Evolutionary conservation across 2,329 filamentous ascomycete species (phyloP), one percentile per base, ranked within the genome.

Genomic region (Fusarium sacchari): DNA sequence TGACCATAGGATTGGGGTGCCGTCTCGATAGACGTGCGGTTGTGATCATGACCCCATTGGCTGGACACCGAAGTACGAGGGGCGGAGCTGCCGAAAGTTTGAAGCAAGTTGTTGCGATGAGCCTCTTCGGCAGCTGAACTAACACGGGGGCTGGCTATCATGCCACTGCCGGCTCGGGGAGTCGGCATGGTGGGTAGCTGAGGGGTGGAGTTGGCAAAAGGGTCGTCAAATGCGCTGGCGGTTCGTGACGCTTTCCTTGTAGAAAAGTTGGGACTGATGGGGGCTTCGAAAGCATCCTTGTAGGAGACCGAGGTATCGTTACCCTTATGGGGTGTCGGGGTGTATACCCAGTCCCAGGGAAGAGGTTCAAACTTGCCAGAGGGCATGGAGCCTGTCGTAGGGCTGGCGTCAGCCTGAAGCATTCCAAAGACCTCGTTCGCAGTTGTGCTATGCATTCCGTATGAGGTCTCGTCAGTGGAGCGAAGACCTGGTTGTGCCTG

Each of bases 361-460:
- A 89, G 80, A 53, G 79, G 79, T 30, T 79, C 79, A 65, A 82
- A 82, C 53, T 79, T 81, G 36, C 78, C 80, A 22, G 78, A 77
- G 10, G 77, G 74, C 32, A 79, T 73, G 12, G 79, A 78, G 11
- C 70, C 69, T 10, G 70, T 69, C 4, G 74, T 77, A 36, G 80
- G 80, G 36, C 80, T 81, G 28, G 77, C 70, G 40, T 81, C 76
- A 13, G 82, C 77, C 20, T 78, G 80, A 46, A 84, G 75, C 46
- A 83, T 80, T 34, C 82, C 85, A 71, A 89, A 88, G 5, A 88
- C 73, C 24, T 88, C 87, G 53, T 87, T 85, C 32, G 87, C 85
- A 13, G 85, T 87, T 6, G 82, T 78, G 15, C 85, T 86, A 74
- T 87, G 84, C 87, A 90, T 88, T 22, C 86, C 88, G 68, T 89